A percentile compares a stretch with the other conserved stretches of the same genome.
Evolutionary conservation across 164 flowering plant species (phyloP).

Genomic region (Vitis vinifera): DNA sequence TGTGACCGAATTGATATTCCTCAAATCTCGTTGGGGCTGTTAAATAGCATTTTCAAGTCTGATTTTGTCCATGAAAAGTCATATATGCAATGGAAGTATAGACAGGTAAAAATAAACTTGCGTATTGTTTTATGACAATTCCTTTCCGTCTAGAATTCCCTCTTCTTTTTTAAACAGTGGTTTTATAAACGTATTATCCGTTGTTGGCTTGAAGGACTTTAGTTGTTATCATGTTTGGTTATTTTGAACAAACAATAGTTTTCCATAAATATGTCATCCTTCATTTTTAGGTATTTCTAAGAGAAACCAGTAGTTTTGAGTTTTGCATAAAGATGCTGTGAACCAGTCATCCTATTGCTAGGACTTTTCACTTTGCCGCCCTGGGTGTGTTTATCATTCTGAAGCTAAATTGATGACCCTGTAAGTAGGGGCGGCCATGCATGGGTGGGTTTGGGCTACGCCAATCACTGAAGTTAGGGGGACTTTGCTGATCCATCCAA

Average conservation of each 20-base stretch:
- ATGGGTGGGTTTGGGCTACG: neutral
- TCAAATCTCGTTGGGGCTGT: conserved; percentile 55
- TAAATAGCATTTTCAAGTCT: conserved; percentile 47
- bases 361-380: neutral
- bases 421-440: neutral
- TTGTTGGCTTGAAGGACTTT: neutral
- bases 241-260: neutral
- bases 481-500: too few relatives aligned
- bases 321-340: neutral
- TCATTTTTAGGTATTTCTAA: neutral
- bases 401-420: neutral
- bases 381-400: neutral
- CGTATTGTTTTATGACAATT: conserved; percentile 1
- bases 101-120: conserved; percentile 51
- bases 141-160: neutral
- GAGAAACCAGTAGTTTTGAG: neutral
- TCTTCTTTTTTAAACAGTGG: too few relatives aligned
- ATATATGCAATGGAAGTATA: conserved; percentile 70
- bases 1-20: conserved; percentile 50
- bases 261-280: neutral
- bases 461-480: too few relatives aligned
- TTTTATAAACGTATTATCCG: neutral
- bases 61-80: conserved; percentile 59
- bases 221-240: neutral
- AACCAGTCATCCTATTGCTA: neutral